phyloP scores from a whole-genome alignment of 2,329 filamentous ascomycete species.

The Chaetomiaceae sp. region DNA sequence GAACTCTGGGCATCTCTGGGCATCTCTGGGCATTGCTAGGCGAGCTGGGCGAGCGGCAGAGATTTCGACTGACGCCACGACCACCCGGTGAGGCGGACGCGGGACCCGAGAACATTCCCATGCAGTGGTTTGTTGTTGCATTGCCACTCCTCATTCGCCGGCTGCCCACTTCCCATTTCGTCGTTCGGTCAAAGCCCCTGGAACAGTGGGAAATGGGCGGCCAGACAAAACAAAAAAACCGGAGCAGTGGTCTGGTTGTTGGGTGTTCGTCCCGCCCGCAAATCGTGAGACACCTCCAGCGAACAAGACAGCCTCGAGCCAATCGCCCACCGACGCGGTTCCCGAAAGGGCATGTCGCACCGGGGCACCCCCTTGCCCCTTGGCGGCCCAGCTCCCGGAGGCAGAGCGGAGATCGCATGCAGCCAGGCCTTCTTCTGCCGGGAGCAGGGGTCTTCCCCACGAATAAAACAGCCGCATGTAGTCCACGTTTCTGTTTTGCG shows the following conservation, averaged over 20 bases:
- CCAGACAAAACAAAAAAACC: too few species aligned
- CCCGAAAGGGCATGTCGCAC: constrained; percentile 14
- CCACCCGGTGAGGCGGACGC: background rate
- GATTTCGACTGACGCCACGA: background rate
- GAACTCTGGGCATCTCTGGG: background rate
- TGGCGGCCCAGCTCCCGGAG: background rate
- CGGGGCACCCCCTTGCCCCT: background rate
- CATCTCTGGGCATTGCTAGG: constrained; percentile 2
- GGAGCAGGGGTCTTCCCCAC: constrained; percentile 12
- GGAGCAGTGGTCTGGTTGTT: too few species aligned
- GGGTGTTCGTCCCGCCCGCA: too few species aligned
- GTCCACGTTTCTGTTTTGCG: constrained; percentile 11
- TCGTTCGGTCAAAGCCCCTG: background rate
- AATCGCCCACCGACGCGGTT: constrained; percentile 9
- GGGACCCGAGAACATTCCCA: too few species aligned
- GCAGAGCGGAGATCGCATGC: too few species aligned
- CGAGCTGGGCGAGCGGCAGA: constrained; percentile 1
- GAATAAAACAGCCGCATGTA: constrained; percentile 7
- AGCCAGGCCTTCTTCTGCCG: background rate
- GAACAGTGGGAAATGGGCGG: too few species aligned
- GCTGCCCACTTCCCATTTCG: background rate
- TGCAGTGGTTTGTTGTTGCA: too few species aligned
- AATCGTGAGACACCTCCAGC: background rate
- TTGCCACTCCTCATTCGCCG: background rate
- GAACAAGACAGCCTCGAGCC: background rate